A percentile compares a stretch with the other conserved stretches of the same genome.
phyloP scores from a whole-genome alignment of 306 rosid genomes.

The Dryas octopetala region DNA sequence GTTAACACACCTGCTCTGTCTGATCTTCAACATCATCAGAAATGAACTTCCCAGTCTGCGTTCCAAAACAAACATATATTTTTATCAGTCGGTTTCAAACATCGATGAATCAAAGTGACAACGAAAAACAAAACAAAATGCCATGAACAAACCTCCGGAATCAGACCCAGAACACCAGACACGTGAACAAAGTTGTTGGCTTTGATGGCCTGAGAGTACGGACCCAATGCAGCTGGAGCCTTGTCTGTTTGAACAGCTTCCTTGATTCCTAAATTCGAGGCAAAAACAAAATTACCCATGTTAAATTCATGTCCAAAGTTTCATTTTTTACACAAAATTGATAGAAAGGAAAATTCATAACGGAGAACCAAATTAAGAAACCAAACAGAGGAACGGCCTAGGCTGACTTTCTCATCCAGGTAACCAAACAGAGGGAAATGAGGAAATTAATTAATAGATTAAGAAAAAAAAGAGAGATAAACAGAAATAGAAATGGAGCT shows the following conservation, averaged over 20 bases:
- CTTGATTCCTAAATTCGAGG: constrained; percentile 45
- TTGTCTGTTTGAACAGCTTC: constrained; percentile 82
- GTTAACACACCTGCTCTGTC: constrained; percentile 77
- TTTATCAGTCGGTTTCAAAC: neutral
- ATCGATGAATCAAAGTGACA: neutral
- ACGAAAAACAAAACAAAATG: neutral
- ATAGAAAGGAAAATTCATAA: neutral
- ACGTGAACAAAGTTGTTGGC: constrained; percentile 74
- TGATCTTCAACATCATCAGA: constrained; percentile 83
- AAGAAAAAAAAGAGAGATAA: neutral
- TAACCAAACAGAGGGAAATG: neutral
- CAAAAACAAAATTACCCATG: constrained; percentile 3
- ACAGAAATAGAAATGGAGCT: constrained; percentile 11
- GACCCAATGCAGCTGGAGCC: constrained; percentile 97
- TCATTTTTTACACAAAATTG: neutral
- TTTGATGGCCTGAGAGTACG: constrained; percentile 93
- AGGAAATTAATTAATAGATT: neutral
- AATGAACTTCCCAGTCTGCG: constrained; percentile 79
- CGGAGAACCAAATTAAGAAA: neutral
- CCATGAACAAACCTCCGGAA: constrained; percentile 67
- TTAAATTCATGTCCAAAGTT: neutral
- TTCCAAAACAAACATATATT: constrained; percentile 14
- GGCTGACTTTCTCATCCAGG: neutral
- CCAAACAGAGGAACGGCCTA: neutral
- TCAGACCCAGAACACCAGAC: constrained; percentile 90